Conservation (phyloP, 2,329 filamentous ascomycete genomes). For the Trichophyton verrucosum region DNA sequence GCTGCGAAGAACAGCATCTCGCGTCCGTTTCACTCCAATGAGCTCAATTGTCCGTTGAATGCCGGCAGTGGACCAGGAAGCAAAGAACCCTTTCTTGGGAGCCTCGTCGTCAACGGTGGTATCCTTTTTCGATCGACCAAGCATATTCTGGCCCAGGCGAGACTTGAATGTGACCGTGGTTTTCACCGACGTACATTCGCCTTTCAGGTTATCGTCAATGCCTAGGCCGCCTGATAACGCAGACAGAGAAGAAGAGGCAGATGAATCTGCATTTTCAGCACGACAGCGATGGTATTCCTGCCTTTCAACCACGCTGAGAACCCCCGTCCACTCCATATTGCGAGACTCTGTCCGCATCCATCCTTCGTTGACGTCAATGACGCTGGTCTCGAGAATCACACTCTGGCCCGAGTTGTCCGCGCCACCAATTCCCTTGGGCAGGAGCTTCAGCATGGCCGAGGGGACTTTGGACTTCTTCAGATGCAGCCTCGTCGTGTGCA, state of each 20-base stretch:
- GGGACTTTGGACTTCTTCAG: conserved; percentile 53
- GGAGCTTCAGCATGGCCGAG: conserved; percentile 46
- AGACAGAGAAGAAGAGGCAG: conserved; percentile 4
- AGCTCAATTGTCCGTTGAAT: conserved; percentile 53
- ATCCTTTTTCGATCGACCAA: conserved; percentile 31
- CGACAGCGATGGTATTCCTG: conserved; percentile 43
- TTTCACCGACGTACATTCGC: conserved; percentile 43
- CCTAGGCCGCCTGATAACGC: conserved; percentile 18
- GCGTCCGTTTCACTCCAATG: conserved; percentile 48
- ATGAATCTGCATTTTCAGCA: conserved; percentile 15
- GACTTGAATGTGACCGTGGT: conserved; percentile 52
- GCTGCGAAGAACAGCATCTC: conserved; percentile 49
- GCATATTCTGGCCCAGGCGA: conserved; percentile 46
- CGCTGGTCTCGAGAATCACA: conserved; percentile 51
- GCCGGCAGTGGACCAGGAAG: conserved; percentile 46
- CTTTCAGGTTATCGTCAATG: conserved; percentile 25
- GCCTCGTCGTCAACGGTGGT: conserved; percentile 37
- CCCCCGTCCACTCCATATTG: conserved; percentile 55
- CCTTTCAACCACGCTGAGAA: conserved; percentile 50
- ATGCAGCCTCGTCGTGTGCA: conserved; percentile 51
- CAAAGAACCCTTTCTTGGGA: conserved; percentile 44
- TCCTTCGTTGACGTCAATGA: conserved; percentile 49
- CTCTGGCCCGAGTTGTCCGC: conserved; percentile 47
- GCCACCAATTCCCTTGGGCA: conserved; percentile 48
- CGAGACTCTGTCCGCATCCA: conserved; percentile 55